These are phyloP conservation scores for Mytilinidion resinicola DNA, from an alignment of 495 filamentous ascomycete species.

Conservation along the genomic window DNA sequence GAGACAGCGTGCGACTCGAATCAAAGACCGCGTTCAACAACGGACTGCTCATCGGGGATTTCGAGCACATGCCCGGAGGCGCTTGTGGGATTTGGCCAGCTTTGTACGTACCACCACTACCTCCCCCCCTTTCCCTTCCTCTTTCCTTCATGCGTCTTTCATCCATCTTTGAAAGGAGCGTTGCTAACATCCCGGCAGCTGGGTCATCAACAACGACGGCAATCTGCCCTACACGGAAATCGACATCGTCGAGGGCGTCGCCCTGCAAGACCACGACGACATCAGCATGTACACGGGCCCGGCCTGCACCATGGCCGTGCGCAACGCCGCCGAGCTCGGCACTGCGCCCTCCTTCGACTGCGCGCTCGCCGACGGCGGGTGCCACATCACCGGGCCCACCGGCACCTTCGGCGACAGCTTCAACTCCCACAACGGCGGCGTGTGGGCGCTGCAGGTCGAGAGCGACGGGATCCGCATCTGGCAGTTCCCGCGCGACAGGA, in stretches of 20 bases:
- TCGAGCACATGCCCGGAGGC: constrained; percentile 31
- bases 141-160: constrained; percentile 33
- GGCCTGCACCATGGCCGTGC: constrained; percentile 30
- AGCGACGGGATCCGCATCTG: constrained; percentile 60
- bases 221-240: constrained; percentile 29
- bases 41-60: constrained; percentile 32
- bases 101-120: constrained; percentile 1
- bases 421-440: constrained; percentile 49
- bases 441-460: constrained; percentile 75
- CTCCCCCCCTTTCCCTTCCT: not conserved
- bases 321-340: not conserved
- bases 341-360: not conserved
- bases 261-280: constrained; percentile 53
- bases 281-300: constrained; percentile 68
- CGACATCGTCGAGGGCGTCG: constrained; percentile 86
- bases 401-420: constrained; percentile 15
- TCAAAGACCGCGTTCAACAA: constrained; percentile 25
- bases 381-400: constrained; percentile 39
- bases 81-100: constrained; percentile 29
- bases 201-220: not conserved
- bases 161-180: constrained; percentile 29
- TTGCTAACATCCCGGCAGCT: not conserved
- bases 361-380: constrained; percentile 44
- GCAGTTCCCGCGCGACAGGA: constrained; percentile 61
- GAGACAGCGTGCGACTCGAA: constrained; percentile 27